These are phyloP conservation scores for Hondaea fermentalgiana DNA, from an alignment of 108 stramenopile species.

Conservation along the genomic window DNA sequence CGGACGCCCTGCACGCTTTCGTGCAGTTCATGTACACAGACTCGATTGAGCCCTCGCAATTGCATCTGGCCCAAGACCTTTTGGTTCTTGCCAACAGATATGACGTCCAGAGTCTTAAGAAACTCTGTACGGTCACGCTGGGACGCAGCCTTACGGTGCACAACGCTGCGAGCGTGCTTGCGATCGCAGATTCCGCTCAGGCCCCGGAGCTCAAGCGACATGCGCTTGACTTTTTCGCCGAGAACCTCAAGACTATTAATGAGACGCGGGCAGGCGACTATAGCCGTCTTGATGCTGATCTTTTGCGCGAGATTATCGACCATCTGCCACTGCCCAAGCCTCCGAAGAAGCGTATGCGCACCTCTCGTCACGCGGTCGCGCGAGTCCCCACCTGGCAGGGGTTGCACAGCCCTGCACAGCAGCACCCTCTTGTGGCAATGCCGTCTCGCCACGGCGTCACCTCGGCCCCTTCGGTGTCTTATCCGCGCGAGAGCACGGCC, in stretches of 20 bases:
- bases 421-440: not conserved
- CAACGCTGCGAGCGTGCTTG: not conserved
- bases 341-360: not conserved
- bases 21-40: constrained; percentile 14
- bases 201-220: not conserved
- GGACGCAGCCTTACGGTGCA: not conserved
- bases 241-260: not conserved
- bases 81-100: not conserved
- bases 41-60: not conserved
- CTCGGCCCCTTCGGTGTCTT: not conserved
- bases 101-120: not conserved
- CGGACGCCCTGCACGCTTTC: not conserved
- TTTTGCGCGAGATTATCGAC: not conserved
- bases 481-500: not conserved
- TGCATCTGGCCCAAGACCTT: not conserved
- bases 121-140: not conserved
- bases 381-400: not conserved
- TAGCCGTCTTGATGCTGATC: not conserved
- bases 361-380: not conserved
- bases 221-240: not conserved
- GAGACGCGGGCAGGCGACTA: not conserved
- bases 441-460: not conserved
- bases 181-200: not conserved
- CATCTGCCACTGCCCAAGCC: not conserved
- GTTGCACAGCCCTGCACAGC: not conserved